Evolutionary conservation across 441 rosid species (phyloP).

Genomic region (Isatis lusitanica): DNA sequence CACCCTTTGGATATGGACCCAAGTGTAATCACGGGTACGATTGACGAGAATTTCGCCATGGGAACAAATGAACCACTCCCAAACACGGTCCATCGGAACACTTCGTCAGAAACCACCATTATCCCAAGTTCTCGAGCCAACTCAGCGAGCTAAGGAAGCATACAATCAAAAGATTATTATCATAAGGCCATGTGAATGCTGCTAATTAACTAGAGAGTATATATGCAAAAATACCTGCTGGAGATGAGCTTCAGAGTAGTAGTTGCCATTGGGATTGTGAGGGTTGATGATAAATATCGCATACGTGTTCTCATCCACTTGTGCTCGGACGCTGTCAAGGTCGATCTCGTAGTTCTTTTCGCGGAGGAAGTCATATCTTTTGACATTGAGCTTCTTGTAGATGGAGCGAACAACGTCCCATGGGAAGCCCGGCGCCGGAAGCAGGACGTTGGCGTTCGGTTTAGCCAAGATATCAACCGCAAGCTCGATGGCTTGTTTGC

Average conservation of each 20-base stretch:
- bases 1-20: constrained; percentile 68
- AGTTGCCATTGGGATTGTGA: constrained; percentile 57
- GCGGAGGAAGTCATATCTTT: constrained; percentile 49
- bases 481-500: constrained; percentile 55
- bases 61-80: constrained; percentile 29
- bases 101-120: constrained; percentile 64
- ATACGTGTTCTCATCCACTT: constrained; percentile 47
- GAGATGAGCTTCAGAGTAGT: constrained; percentile 40
- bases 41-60: constrained; percentile 53
- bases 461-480: constrained; percentile 39
- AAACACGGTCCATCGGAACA: constrained; percentile 45
- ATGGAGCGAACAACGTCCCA: constrained; percentile 38
- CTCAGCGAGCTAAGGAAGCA: constrained; percentile 43
- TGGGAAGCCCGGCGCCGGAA: constrained; percentile 57
- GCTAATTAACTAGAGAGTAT: not conserved
- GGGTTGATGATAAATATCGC: constrained; percentile 53
- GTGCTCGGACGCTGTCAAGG: constrained; percentile 40
- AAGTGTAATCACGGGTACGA: constrained; percentile 53
- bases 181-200: not conserved
- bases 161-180: not conserved
- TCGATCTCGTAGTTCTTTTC: constrained; percentile 55
- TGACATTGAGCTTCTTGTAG: constrained; percentile 40
- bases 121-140: constrained; percentile 51
- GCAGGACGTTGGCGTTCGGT: constrained; percentile 52
- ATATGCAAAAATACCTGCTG: constrained; percentile 37